phyloP scores from a whole-genome alignment of 2,329 filamentous ascomycete species.

The Didymella glomerata region DNA sequence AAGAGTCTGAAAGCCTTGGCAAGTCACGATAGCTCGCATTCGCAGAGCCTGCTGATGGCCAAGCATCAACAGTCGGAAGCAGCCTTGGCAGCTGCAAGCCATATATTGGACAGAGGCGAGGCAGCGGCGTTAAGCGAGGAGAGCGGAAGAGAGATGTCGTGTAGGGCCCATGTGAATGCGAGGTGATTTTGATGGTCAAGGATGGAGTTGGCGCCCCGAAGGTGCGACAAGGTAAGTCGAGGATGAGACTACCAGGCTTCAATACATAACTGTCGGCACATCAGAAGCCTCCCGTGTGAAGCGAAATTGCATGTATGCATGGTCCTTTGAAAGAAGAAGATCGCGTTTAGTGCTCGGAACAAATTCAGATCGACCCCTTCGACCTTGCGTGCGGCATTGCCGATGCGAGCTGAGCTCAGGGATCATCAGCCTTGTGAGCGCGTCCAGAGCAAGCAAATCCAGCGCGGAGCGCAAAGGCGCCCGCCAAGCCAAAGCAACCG shows the following conservation, averaged over 20 bases:
- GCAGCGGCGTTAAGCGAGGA: conserved; percentile 1
- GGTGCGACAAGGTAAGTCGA: not conserved
- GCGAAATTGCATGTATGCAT: conserved; percentile 4
- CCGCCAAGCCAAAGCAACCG: conserved; percentile 3
- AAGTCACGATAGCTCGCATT: conserved; percentile 5
- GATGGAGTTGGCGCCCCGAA: no score
- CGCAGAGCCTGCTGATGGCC: conserved; percentile 11
- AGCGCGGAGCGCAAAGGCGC: not conserved
- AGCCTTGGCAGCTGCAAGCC: conserved; percentile 21
- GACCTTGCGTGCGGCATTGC: conserved; percentile 9
- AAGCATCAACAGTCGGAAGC: conserved; percentile 10
- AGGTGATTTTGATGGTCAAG: not conserved
- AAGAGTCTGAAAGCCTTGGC: not conserved
- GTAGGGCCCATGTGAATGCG: not conserved
- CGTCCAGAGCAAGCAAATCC: not conserved
- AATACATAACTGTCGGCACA: not conserved
- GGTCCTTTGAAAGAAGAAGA: not conserved
- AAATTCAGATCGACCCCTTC: conserved; percentile 1
- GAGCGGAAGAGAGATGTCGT: not conserved
- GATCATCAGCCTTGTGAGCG: not conserved
- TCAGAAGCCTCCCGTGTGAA: conserved; percentile 10
- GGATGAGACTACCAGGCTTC: not conserved
- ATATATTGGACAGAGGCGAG: conserved; percentile 17
- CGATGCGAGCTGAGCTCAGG: conserved; percentile 14
- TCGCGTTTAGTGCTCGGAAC: conserved; percentile 4